These are phyloP conservation scores for Mycena alexandri DNA, from an alignment of 768 basidiomycete species.

Conservation along the genomic window DNA sequence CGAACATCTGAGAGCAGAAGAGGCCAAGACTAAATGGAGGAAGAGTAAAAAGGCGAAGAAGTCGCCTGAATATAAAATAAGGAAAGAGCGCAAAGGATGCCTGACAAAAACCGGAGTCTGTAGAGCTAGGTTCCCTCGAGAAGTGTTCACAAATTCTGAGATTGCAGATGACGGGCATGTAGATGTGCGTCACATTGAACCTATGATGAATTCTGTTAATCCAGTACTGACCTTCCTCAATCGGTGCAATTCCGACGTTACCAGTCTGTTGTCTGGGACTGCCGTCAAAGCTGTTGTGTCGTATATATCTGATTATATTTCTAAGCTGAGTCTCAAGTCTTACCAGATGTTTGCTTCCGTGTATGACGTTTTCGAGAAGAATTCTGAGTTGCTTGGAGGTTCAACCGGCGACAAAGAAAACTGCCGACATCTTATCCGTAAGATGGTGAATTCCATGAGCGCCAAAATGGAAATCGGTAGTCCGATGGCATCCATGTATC, in stretches of 20 bases:
- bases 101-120: constrained; percentile 32
- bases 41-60: constrained; percentile 7
- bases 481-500: too few species aligned
- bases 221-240: background rate
- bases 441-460: too few species aligned
- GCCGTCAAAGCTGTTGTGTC: too few species aligned
- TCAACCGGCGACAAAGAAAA: too few species aligned
- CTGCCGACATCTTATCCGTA: too few species aligned
- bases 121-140: constrained; percentile 42
- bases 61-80: background rate
- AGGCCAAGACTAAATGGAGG: background rate
- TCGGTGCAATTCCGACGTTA: background rate
- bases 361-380: too few species aligned
- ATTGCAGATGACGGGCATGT: constrained; percentile 39
- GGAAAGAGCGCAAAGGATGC: background rate
- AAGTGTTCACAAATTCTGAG: constrained; percentile 9
- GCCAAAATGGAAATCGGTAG: too few species aligned
- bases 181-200: background rate
- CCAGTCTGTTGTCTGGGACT: too few species aligned
- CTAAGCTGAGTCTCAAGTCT: too few species aligned
- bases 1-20: background rate
- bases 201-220: background rate
- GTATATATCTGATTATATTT: too few species aligned
- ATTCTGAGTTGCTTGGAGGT: too few species aligned
- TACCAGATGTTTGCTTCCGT: too few species aligned